Evolutionary conservation across 2,329 filamentous ascomycete species (phyloP).

Genomic region (Fusarium globosum): DNA sequence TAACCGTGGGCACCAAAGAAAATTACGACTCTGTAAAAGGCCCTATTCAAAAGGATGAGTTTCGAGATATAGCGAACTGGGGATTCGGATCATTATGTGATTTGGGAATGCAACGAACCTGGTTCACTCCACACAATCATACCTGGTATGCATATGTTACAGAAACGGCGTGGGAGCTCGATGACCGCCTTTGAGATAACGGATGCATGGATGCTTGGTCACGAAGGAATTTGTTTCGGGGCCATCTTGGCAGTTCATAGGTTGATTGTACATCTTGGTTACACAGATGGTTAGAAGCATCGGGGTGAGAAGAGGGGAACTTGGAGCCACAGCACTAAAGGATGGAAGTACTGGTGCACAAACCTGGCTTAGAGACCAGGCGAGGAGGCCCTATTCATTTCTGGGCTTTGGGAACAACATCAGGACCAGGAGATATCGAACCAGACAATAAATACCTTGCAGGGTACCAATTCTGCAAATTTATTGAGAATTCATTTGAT

Average conservation of each 20-base stretch:
- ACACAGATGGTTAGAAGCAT: background rate
- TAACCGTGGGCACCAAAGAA: rapidly evolving
- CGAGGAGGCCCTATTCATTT: background rate
- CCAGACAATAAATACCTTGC: no score
- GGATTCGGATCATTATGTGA: background rate
- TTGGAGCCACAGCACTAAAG: background rate
- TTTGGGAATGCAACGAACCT: background rate
- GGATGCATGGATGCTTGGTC: background rate
- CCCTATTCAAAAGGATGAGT: background rate
- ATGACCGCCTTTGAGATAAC: background rate
- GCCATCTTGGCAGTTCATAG: background rate
- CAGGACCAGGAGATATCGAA: background rate
- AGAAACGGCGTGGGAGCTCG: background rate
- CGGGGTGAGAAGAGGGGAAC: background rate
- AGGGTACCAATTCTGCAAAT: background rate
- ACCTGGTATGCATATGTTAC: background rate
- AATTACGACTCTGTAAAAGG: background rate
- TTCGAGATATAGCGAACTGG: background rate
- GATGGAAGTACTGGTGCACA: background rate
- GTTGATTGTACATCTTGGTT: background rate
- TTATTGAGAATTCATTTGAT: no score
- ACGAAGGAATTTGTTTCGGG: background rate
- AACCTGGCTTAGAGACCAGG: background rate
- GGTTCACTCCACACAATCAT: background rate
- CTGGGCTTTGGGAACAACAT: background rate